Base-by-base conservation (phyloP, 2,329 filamentous ascomycete species). In the Apiospora saccharicola region DNA sequence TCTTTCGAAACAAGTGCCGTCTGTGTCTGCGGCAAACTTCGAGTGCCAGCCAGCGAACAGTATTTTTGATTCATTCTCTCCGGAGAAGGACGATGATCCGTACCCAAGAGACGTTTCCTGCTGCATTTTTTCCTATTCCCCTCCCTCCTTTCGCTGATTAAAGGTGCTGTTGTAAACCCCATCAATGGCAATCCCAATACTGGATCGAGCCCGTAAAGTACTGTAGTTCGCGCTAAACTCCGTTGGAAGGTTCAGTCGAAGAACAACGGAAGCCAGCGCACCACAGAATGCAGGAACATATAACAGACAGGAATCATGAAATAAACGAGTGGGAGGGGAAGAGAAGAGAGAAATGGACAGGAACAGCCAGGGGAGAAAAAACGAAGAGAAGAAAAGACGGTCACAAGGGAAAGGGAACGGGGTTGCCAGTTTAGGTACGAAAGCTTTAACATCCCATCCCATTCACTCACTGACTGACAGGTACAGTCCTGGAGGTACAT, bases 341-440 rank as follows among this genome's bases (percentile, higher is more conserved):
- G 37, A 41, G 68, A 71, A 71, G 34, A 64, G 57, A 30, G 57
- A 41, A 64, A 37, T 14, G 34, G 12, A 41, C 30, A 41, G 57
- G 34, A 64, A 64, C 34, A 64, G 57, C 57, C 57, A 64, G 67
- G 67, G 2, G 72, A 73, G 2, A 73, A 73, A 71, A 70, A 49
- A 70, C 72, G 70, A 71, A 72, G 72, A 73, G 57, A 74, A 73
- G 74, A 71, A 75, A 71, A 76, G 76, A 75, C 72, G 73, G 74
- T 76, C 70, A 76, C 75, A 78, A 77, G 76, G 75, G 77, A 78
- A 77, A 75, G 76, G 75, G 74, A 73, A 76, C 75, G 75, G 77
- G 79, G 80, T 64, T 79, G 80, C 78, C 72, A 78, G 77, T 73
- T 74, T 77, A 73, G 77, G 78, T 76, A 78, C 75, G 73, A 75